Conservation (phyloP, 1,284 basidiomycete species). For the Somion occarium region DNA sequence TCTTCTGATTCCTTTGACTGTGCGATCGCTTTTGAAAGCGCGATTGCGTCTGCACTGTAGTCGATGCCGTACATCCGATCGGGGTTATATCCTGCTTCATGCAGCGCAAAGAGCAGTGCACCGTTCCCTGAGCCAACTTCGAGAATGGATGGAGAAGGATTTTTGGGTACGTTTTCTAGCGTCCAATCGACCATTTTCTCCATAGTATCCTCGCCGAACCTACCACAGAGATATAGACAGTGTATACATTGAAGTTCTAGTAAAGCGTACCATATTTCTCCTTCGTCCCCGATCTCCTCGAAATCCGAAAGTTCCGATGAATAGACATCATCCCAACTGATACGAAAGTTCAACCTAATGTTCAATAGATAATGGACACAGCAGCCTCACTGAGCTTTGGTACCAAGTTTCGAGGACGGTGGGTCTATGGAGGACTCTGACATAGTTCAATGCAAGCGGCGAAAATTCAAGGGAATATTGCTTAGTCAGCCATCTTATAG, state of each 20-base stretch:
- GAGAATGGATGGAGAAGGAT: constrained; percentile 48
- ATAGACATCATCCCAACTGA: constrained; percentile 74
- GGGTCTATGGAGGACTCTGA: constrained; percentile 18
- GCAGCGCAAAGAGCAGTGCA: constrained; percentile 72
- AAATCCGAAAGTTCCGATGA: constrained; percentile 73
- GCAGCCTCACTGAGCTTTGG: constrained; percentile 40
- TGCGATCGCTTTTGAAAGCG: constrained; percentile 53
- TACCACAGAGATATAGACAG: constrained; percentile 24
- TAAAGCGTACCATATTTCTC: constrained; percentile 71
- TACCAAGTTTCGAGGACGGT: constrained; percentile 41
- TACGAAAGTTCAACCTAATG: constrained; percentile 12
- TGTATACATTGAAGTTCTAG: background rate
- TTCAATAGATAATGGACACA: background rate
- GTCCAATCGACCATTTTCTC: constrained; percentile 80
- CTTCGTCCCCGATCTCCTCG: constrained; percentile 80
- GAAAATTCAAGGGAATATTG: constrained; percentile 7
- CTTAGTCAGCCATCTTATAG: constrained; percentile 26
- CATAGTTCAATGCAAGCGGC: constrained; percentile 9
- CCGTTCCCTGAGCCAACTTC: constrained; percentile 87
- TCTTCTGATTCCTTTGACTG: constrained; percentile 24
- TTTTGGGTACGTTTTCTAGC: constrained; percentile 41
- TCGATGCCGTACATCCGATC: constrained; percentile 68
- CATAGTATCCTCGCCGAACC: constrained; percentile 82
- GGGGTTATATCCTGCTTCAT: constrained; percentile 59
- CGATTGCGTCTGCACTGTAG: constrained; percentile 74